Percentiles rank a stretch among this genome's conserved stretches.
phyloP scores from a whole-genome alignment of 176 grass and related monocot species.

The Raddia distichophylla region DNA sequence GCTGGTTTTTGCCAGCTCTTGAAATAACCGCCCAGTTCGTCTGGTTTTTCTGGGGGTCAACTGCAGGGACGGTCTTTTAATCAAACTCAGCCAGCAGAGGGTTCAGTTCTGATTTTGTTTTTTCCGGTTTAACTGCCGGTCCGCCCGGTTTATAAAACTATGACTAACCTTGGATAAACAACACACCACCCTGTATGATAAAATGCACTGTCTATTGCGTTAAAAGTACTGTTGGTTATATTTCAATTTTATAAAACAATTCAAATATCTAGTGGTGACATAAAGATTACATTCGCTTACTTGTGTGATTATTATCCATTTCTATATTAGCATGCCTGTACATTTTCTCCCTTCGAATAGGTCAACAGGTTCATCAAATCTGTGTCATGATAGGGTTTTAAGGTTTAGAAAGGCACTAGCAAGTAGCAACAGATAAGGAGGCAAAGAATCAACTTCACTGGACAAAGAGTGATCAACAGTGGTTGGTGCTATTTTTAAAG shows the following conservation, averaged over 20 bases:
- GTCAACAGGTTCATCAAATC: constrained; percentile 24
- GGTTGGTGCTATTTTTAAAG: neutral
- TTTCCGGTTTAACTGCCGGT: too few relatives aligned
- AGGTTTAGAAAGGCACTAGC: neutral
- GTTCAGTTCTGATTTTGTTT: too few relatives aligned
- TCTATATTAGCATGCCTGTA: neutral
- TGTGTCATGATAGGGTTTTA: constrained; percentile 13
- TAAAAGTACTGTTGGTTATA: neutral
- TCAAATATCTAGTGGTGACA: neutral
- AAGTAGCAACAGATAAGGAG: neutral
- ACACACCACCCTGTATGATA: neutral
- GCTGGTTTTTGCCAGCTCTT: too few relatives aligned
- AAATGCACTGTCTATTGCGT: neutral
- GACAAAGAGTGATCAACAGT: neutral
- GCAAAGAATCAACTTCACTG: neutral
- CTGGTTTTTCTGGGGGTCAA: too few relatives aligned
- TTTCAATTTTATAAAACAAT: neutral
- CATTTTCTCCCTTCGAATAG: neutral
- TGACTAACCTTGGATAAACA: neutral
- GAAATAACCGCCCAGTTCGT: too few relatives aligned
- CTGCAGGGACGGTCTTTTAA: too few relatives aligned
- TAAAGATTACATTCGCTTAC: neutral
- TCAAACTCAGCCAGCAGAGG: too few relatives aligned
- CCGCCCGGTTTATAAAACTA: too few relatives aligned
- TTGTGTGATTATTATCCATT: neutral